These are phyloP conservation scores for Glycine soja DNA, from an alignment of 306 rosid species.

Conservation along the genomic window DNA sequence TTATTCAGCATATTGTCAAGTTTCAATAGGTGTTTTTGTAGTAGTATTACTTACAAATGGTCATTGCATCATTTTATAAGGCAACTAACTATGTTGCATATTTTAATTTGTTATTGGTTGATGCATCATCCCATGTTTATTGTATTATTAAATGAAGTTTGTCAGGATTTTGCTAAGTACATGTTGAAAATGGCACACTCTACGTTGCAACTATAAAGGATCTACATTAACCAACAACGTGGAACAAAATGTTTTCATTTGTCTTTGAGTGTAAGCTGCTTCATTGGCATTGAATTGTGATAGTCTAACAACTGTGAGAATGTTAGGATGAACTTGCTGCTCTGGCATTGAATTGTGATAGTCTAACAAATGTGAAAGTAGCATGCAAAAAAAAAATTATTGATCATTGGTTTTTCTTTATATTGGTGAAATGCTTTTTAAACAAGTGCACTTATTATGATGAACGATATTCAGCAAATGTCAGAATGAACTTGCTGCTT, in stretches of 20 bases:
- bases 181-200: constrained; percentile 22
- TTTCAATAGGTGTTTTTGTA: not conserved
- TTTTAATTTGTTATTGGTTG: not conserved
- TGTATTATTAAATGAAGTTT: not conserved
- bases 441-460: too few species aligned
- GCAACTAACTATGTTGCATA: not conserved
- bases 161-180: not conserved
- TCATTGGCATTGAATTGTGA: not conserved
- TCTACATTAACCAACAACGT: not conserved
- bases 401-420: too few species aligned
- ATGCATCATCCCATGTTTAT: constrained; percentile 14
- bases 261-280: not conserved
- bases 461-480: too few species aligned
- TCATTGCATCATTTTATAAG: not conserved
- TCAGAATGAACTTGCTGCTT: too few species aligned
- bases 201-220: constrained; percentile 3
- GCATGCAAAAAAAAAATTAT: too few species aligned
- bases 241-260: not conserved
- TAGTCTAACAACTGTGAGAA: too few species aligned
- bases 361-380: too few species aligned
- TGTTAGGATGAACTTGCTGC: too few species aligned
- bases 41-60: not conserved
- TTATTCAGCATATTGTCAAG: constrained; percentile 55
- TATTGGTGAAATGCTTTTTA: too few species aligned
- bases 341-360: too few species aligned